Conservation (phyloP, 306 rosid species). For the Hippophae gyantsensis region DNA sequence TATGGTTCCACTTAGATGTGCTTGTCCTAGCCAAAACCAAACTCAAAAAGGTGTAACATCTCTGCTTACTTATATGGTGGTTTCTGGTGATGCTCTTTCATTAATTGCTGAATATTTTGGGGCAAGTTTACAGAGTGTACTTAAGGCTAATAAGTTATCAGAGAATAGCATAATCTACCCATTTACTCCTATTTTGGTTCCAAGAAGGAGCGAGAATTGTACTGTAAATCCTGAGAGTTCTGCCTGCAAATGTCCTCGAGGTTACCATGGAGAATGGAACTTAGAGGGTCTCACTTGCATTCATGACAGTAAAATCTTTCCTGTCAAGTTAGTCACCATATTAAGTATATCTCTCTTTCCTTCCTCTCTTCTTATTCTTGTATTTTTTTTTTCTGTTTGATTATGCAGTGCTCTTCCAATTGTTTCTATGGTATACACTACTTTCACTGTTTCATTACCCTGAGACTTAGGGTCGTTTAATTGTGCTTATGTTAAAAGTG, state of each 20-base stretch:
- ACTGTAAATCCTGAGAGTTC: conserved; percentile 22
- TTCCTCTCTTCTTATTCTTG: neutral
- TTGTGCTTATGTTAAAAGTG: no score
- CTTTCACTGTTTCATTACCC: no score
- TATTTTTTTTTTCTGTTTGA: no score
- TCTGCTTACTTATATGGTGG: conserved; percentile 23
- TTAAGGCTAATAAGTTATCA: conserved; percentile 26
- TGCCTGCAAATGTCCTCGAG: conserved; percentile 25
- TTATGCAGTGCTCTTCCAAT: no score
- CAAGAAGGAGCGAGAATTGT: conserved; percentile 23
- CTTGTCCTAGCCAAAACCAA: conserved; percentile 30
- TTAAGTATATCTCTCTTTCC: neutral
- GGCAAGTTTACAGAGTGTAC: conserved; percentile 22
- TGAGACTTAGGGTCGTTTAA: no score
- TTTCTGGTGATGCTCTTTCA: conserved; percentile 17
- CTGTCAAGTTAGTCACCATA: neutral
- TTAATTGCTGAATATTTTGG: conserved; percentile 27
- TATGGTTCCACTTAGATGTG: conserved; percentile 28
- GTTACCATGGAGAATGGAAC: neutral
- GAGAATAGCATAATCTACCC: conserved; percentile 1
- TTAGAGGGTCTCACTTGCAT: neutral
- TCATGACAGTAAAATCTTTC: neutral
- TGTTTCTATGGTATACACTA: no score
- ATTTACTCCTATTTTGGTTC: conserved; percentile 29
- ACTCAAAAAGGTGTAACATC: conserved; percentile 20